Evolutionary conservation across 148 eudicot genomes (phyloP).

Genomic region (Silene conica): DNA sequence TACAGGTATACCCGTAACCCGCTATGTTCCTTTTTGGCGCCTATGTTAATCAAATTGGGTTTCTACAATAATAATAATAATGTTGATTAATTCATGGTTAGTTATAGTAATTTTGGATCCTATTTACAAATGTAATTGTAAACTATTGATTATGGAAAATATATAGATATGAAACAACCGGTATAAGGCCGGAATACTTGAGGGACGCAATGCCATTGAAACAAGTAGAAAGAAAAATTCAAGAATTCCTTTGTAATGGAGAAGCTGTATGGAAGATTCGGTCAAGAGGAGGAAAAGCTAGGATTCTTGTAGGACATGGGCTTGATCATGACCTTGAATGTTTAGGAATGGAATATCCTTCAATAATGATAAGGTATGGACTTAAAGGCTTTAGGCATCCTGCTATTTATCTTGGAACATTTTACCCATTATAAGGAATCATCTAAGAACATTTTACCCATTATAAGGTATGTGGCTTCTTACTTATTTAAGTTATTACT

Average conservation of each 20-base stretch:
- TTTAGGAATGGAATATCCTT: conserved; percentile 71
- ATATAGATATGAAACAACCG: conserved; percentile 71
- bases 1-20: conserved; percentile 63
- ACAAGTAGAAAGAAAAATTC: conserved; percentile 70
- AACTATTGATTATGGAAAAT: background rate
- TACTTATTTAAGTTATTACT: too few species aligned
- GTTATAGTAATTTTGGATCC: too few species aligned
- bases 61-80: too few species aligned
- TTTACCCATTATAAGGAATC: conserved; percentile 7
- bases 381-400: too few species aligned
- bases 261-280: conserved; percentile 90
- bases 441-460: too few species aligned
- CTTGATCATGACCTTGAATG: conserved; percentile 75
- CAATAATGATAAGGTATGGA: conserved; percentile 55
- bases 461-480: too few species aligned
- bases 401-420: background rate
- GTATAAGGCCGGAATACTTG: conserved; percentile 63
- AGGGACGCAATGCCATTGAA: conserved; percentile 78
- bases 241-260: conserved; percentile 83
- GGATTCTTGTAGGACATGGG: conserved; percentile 89
- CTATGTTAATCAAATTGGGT: too few species aligned
- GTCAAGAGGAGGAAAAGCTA: conserved; percentile 74
- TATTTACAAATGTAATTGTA: too few species aligned
- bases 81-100: too few species aligned
- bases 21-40: too few species aligned